Evolutionary conservation across 306 rosid species (phyloP), one percentile per base, ranked within the genome.

Genomic region (Cicer cuneatum): DNA sequence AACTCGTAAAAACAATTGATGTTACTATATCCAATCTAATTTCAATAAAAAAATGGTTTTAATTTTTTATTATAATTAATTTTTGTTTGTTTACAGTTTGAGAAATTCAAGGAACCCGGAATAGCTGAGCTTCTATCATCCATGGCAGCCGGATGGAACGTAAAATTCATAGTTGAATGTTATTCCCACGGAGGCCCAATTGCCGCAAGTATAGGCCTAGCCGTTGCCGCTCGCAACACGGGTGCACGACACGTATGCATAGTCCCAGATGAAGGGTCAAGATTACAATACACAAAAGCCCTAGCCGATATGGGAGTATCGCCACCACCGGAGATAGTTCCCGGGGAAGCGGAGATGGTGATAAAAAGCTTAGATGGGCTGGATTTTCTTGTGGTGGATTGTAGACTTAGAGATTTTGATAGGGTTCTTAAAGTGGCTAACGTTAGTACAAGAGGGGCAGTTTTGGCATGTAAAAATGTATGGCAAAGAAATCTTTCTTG

Each of bases 61-160:
- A 29, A 7, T 5, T 47, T 62, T 39, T 45, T n/a, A 7, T 47
- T 48, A 10, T 13, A 10, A 37, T 63, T 15, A 64, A 18, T 65
- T 42, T 6, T 42, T 65, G 3, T 1, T 24, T 8, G n/a, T 74
- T 24, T n/a, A 14, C 77, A 89, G 97, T 87, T 88, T 67, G 72
- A 84, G 71, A 84, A 79, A 56, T 67, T 80, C 73, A 83, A 80
- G 62, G 96, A 90, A 63, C 86, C 91, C 0, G 95, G 93, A 0
- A 91, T 93, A 8, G 85, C 93, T 1, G 98, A 93, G 84, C 85
- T 93, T 1, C 96, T 93, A 16, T 83, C 98, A 0, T 90, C 93
- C 69, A 87, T 90, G 91, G 98, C 98, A 0, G 98, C 95, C 1
- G 98, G 97, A 1, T 93, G 95, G 95, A 82, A 93, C 78, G 87